Evolutionary conservation across 75 land plant genomes (phyloP).

Genomic region (Pseudotsuga menziesii): DNA sequence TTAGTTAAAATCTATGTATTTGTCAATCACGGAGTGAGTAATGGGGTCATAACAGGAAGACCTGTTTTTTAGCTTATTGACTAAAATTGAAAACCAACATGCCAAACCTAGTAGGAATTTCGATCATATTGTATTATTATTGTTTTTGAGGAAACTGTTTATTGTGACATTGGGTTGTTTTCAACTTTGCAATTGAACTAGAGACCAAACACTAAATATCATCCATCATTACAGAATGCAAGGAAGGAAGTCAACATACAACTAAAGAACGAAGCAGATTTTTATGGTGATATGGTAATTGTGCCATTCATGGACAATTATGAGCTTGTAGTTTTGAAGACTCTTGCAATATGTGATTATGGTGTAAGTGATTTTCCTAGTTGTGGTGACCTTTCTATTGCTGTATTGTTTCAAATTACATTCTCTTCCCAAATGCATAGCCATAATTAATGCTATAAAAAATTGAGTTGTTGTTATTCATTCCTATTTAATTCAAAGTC

Average conservation of each 20-base stretch:
- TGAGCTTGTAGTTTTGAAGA: conserved; percentile 84
- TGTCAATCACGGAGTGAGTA: too few species aligned
- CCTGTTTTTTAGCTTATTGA: too few species aligned
- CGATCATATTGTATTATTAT: too few species aligned
- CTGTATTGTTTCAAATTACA: background rate
- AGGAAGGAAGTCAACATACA: conserved; percentile 71
- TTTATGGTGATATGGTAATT: conserved; percentile 83
- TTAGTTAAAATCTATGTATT: too few species aligned
- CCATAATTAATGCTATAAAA: too few species aligned
- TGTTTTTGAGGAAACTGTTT: too few species aligned
- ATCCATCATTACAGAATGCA: conserved; percentile 42
- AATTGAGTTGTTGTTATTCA: background rate
- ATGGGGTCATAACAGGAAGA: too few species aligned
- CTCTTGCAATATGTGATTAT: conserved; percentile 86
- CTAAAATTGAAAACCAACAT: too few species aligned
- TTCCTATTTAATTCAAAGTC: background rate
- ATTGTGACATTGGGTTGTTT: background rate
- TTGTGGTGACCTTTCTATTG: background rate
- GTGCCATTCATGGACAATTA: conserved; percentile 84
- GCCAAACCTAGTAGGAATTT: too few species aligned
- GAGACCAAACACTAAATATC: background rate
- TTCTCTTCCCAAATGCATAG: background rate
- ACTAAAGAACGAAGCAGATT: conserved; percentile 84
- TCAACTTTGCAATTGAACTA: background rate
- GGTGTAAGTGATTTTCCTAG: conserved; percentile 42